phyloP scores from a whole-genome alignment of 164 flowering plant species.

The Vitis rupestris region DNA sequence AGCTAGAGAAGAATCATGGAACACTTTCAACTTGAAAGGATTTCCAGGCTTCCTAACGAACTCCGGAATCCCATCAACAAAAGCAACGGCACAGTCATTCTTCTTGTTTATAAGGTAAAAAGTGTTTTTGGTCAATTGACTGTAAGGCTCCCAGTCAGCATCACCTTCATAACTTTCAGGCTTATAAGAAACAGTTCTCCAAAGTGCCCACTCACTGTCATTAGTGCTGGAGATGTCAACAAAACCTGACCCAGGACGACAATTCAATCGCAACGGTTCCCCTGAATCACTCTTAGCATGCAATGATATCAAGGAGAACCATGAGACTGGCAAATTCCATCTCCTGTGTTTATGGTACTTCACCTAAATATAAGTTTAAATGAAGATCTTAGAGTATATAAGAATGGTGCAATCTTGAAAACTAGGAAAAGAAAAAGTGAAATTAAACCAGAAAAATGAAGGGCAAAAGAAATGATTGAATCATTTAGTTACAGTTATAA shows the following conservation, averaged over 20 bases:
- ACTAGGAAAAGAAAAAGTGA: background rate
- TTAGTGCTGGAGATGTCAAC: constrained; percentile 64
- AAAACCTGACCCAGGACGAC: constrained; percentile 55
- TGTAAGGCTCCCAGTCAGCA: constrained; percentile 48
- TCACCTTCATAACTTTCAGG: constrained; percentile 52
- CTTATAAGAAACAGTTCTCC: constrained; percentile 52
- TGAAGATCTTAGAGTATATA: background rate
- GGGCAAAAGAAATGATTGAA: background rate
- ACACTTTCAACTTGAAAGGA: constrained; percentile 74
- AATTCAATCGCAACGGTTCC: constrained; percentile 65
- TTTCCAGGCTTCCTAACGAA: constrained; percentile 89
- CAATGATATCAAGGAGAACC: constrained; percentile 82
- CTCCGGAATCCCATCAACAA: constrained; percentile 73
- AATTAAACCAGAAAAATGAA: constrained; percentile 7
- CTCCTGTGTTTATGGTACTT: constrained; percentile 49
- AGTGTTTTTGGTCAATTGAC: constrained; percentile 31
- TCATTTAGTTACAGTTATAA: too few species aligned
- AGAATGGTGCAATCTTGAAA: background rate
- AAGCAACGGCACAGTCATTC: constrained; percentile 67
- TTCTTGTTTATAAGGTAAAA: constrained; percentile 82
- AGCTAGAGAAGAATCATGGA: constrained; percentile 30
- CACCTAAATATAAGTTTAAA: constrained; percentile 47
- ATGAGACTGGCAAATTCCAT: constrained; percentile 51
- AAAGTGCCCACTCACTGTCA: constrained; percentile 55
- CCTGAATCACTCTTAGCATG: constrained; percentile 72